A percentile compares a stretch with the other conserved stretches of the same genome.
Evolutionary conservation across 441 rosid species (phyloP).

Genomic region (Flueggea neowawraea): DNA sequence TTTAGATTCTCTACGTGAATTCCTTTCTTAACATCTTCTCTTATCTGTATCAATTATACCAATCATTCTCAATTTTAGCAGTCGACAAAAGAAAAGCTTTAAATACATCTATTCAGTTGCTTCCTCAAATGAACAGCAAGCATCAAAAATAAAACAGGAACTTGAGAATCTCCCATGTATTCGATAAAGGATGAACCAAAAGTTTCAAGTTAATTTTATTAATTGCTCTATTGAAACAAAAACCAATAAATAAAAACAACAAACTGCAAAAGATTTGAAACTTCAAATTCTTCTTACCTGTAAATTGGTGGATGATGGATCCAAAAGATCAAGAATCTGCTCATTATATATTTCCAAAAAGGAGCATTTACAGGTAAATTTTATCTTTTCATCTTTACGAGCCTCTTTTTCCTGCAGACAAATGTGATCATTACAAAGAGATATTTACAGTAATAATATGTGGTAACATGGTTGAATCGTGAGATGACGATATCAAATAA

Average conservation of each 20-base stretch:
- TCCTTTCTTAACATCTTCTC: conserved; percentile 95
- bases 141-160: no score
- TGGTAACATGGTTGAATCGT: no score
- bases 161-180: no score
- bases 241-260: not conserved
- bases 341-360: conserved; percentile 98
- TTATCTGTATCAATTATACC: conserved; percentile 44
- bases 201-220: no score
- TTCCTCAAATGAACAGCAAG: no score
- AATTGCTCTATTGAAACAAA: not conserved
- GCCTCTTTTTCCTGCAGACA: conserved; percentile 78
- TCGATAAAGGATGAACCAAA: no score
- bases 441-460: not conserved
- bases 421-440: conserved; percentile 5
- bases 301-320: conserved; percentile 79
- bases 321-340: conserved; percentile 96
- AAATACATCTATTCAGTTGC: no score
- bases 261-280: not conserved
- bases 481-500: no score
- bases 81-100: not conserved
- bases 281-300: conserved; percentile 49
- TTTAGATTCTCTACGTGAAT: conserved; percentile 90
- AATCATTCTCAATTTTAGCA: conserved; percentile 7
- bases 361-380: conserved; percentile 86
- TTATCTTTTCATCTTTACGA: conserved; percentile 79